Evolutionary conservation across 805 yeast species (phyloP).

Genomic region (Candida tallmaniae): DNA sequence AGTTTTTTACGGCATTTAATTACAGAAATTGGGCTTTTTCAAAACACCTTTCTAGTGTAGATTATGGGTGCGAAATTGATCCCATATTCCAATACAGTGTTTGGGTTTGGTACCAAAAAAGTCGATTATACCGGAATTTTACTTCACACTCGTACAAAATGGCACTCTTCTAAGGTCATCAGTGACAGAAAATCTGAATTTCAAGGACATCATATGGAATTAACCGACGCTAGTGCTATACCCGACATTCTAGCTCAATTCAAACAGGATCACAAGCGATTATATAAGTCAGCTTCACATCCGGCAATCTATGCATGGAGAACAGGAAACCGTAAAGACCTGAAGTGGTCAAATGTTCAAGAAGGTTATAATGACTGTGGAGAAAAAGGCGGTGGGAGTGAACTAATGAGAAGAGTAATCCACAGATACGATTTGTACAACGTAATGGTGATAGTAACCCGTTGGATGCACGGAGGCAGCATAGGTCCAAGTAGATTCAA

Average conservation of each 20-base stretch:
- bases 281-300: conserved; percentile 57
- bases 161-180: conserved; percentile 29
- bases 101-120: too few species aligned
- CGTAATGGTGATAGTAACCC: conserved; percentile 60
- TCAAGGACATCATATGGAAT: conserved; percentile 52
- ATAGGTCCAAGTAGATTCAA: conserved; percentile 70
- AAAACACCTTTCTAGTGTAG: too few species aligned
- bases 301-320: conserved; percentile 76
- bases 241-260: conserved; percentile 39
- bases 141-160: too few species aligned
- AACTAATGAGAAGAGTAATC: conserved; percentile 49
- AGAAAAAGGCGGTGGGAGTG: conserved; percentile 68
- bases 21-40: too few species aligned
- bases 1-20: too few species aligned
- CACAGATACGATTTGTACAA: conserved; percentile 47
- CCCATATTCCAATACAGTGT: too few species aligned
- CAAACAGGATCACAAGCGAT: conserved; percentile 39
- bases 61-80: too few species aligned
- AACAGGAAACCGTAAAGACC: conserved; percentile 25
- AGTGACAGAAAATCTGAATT: conserved; percentile 59
- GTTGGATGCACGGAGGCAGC: conserved; percentile 83
- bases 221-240: conserved; percentile 40
- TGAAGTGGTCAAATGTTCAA: conserved; percentile 20
- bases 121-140: too few species aligned
- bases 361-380: conserved; percentile 71